Evolutionary conservation across 2,329 filamentous ascomycete species (phyloP), one percentile per base, ranked within the genome.

Genomic region (Magnaporthiopsis rhizophila): DNA sequence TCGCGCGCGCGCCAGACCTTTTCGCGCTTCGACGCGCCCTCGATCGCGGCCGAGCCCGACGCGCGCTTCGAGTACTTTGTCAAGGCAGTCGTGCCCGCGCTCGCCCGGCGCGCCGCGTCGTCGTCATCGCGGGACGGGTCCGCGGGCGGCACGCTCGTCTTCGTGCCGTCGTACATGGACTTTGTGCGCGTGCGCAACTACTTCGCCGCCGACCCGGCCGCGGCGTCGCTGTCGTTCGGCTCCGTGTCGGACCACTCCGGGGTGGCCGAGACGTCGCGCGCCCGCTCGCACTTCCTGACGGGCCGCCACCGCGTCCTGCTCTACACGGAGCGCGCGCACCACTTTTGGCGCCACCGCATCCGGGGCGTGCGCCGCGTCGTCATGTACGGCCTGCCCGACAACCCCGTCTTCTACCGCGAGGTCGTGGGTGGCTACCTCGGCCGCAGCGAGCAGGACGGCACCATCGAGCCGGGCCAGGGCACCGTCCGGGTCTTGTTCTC

Each of bases 321-420:
- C 21, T 99, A 98, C 77, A 96, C 93, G 2, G 94, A 96, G 74
- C 88, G 95, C 65, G 91, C 93, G n/a, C 95, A 99, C 76, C 95
- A 99, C 76, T 98, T 98, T 81, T 87, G 92, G 62, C 84, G 95
- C n/a, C 92, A 95, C 72, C 84, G 86, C 69, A 82, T 99, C 64
- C 84, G 86, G 50, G 95, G 95, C 28, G 92, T 95, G 18, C 88
- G 88, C 74, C 83, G 88, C 57, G 85, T 98, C n/a, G 83, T 97
- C 62, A 89, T 97, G 81, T 70, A 98, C 74, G 90, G 88, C 1
- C 75, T 97, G 38, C 95, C 95, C 0, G 94, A 98, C 70, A 97
- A 97, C 73, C 89, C 90, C 32, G 74, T 84, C 26, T 94, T 95
- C 70, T 96, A 94, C 74, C 81, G 83, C 56, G 92, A 96, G 78